Percentiles rank a stretch among this genome's conserved stretches.
phyloP scores from a whole-genome alignment of 345 rosid genomes.

The Punica granatum region DNA sequence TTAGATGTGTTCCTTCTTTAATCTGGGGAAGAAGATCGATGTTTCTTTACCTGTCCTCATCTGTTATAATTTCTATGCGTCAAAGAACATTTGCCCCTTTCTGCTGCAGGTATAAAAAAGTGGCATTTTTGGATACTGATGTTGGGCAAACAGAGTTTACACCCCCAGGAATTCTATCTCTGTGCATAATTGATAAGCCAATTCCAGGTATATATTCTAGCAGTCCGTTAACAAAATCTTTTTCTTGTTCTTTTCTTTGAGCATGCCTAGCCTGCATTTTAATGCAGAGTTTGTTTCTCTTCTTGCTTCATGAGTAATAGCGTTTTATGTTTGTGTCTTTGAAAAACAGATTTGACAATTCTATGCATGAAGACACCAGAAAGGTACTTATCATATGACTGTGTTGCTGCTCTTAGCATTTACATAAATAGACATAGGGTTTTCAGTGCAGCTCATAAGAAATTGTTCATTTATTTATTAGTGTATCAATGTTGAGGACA shows the following conservation, averaged over 20 bases:
- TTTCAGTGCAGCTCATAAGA: neutral
- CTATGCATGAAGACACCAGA: slow-evolving; percentile 94
- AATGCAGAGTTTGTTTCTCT: neutral
- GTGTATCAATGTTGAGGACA: neutral
- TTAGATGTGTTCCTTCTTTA: neutral
- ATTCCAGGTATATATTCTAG: slow-evolving; percentile 41
- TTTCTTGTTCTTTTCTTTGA: neutral
- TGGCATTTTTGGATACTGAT: slow-evolving; percentile 87
- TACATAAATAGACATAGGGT: neutral
- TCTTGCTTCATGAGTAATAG: slow-evolving; percentile 6
- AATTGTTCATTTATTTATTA: neutral
- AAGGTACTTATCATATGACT: slow-evolving; percentile 35
- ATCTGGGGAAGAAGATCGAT: neutral
- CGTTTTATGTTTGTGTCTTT: slow-evolving; percentile 9
- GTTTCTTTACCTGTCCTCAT: neutral
- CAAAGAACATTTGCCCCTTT: slow-evolving; percentile 4
- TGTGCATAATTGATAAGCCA: slow-evolving; percentile 55
- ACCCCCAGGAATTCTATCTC: slow-evolving; percentile 80
- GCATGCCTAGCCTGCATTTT: neutral
- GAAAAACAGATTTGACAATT: slow-evolving; percentile 54
- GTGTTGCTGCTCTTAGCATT: neutral
- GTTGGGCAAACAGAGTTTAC: slow-evolving; percentile 97
- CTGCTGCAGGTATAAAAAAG: slow-evolving; percentile 57
- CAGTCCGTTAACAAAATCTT: too few relatives aligned
- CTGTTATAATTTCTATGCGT: neutral